Conservation (phyloP, 768 basidiomycete genomes). For the Lentinula aciculospora region DNA sequence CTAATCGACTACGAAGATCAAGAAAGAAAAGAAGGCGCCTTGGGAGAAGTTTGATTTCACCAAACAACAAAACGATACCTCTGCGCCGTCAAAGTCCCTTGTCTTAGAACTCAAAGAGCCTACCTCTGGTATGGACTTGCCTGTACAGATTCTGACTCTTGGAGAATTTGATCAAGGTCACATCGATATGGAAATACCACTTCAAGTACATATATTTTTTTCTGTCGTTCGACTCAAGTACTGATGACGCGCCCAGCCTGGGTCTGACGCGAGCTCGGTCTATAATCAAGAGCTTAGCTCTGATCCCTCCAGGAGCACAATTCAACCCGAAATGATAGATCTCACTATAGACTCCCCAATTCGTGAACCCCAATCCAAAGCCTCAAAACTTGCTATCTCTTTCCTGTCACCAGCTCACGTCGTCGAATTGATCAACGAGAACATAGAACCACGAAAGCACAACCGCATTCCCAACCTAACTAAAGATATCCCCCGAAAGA, state of each 20-base stretch:
- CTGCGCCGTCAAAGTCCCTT: slow-evolving; percentile 11
- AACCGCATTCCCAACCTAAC: too few relatives aligned
- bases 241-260: not conserved
- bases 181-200: not conserved
- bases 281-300: not conserved
- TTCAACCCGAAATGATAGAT: not conserved
- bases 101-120: not conserved
- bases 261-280: not conserved
- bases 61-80: not conserved
- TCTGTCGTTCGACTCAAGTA: too few relatives aligned
- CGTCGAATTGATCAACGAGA: not conserved
- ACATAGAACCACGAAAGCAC: not conserved
- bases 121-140: not conserved
- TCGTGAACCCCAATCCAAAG: not conserved
- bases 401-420: not conserved
- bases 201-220: not conserved
- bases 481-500: not conserved
- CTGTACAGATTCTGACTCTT: slow-evolving; percentile 9
- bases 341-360: not conserved
- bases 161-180: not conserved
- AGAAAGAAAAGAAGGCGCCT: slow-evolving; percentile 24
- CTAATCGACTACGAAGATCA: slow-evolving; percentile 6
- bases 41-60: slow-evolving; percentile 20
- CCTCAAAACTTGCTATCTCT: not conserved
- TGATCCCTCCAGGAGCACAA: not conserved